A percentile compares a stretch with the other conserved stretches of the same genome.
phyloP scores from a whole-genome alignment of 768 basidiomycete genomes.

The Imleria badia region DNA sequence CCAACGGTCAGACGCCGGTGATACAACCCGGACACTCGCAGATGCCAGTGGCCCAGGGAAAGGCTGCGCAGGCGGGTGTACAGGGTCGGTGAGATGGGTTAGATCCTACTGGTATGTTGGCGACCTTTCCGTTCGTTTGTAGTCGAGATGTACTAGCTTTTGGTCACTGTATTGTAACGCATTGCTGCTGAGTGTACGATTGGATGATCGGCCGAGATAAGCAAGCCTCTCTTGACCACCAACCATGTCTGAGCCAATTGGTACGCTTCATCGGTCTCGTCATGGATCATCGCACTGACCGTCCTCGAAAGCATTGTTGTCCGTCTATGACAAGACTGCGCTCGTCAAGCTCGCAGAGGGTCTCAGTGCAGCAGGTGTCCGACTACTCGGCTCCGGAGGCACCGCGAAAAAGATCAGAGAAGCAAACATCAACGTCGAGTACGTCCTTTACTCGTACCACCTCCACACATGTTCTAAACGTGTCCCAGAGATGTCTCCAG shows the following conservation, averaged over 20 bases:
- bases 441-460: slow-evolving; percentile 35
- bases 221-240: slow-evolving; percentile 10
- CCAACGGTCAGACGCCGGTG: slow-evolving; percentile 27
- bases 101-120: slow-evolving; percentile 3
- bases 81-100: slow-evolving; percentile 32
- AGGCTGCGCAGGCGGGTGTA: slow-evolving; percentile 32
- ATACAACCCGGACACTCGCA: slow-evolving; percentile 33
- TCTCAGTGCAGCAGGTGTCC: slow-evolving; percentile 79
- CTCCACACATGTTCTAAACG: slow-evolving; percentile 7
- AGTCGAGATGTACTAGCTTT: slow-evolving; percentile 4
- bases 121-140: slow-evolving; percentile 1
- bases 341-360: slow-evolving; percentile 86
- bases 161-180: slow-evolving; percentile 13
- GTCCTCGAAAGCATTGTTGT: slow-evolving; percentile 68
- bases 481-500: slow-evolving; percentile 86
- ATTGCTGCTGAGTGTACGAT: slow-evolving; percentile 5
- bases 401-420: slow-evolving; percentile 98
- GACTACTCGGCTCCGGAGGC: slow-evolving; percentile 91
- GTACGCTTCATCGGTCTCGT: slow-evolving; percentile 12
- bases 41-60: slow-evolving; percentile 32
- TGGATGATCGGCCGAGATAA: slow-evolving; percentile 21
- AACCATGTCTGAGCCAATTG: slow-evolving; percentile 30
- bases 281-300: neutral
- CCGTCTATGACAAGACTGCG: slow-evolving; percentile 94
- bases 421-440: slow-evolving; percentile 89